Base-by-base conservation (phyloP, 768 basidiomycete species). In the Naganishia vishniacii region DNA sequence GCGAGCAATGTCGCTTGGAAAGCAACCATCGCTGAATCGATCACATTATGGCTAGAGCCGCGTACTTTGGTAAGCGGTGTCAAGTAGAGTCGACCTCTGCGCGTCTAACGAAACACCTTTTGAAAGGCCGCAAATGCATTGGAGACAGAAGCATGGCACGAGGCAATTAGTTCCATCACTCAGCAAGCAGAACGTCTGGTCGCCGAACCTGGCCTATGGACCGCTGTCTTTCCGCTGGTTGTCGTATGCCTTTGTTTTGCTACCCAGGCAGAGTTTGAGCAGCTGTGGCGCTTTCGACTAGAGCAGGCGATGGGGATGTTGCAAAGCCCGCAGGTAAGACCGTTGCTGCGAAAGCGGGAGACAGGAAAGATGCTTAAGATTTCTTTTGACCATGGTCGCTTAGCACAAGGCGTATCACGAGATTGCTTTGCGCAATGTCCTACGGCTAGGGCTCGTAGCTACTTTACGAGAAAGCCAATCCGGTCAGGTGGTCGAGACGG, bases 271-370 rank as follows among this genome's bases (percentile, higher is more conserved):
- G 62, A 63, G 13, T 51, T 51, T 28, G 62, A 63, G 15, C 48
- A 44, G 20, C 4, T 44, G 16, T 63, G 62, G 62, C 49, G 46
- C 13, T 63, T 53, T 31, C 26, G 49, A 11, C 18, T 63, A 16
- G 62, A 56, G 28, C 62, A 63, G 34, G 62, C 62, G 16, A 51
- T 51, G 40, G 62, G 49, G 13, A 63, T 56, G 62, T 32, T 63
- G 37, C 44, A 56, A 26, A 63, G 49, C 26, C 62, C 48, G 7
- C 62, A 63, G 32, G 62, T 63, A 28, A 53, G 62, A 25, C n/a
- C 11, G 23, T 2, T 15, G 44, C 40, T 8, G 11, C 40, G 41
- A 23, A 3, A 9, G 12, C 20, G 6, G 16, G 23, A 5, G 9
- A 18, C 13, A 15, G 18, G 11, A 44, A 44, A 3, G 29, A n/a